Conservation (phyloP, 75 land plant genomes). For the Cupressus sempervirens region DNA sequence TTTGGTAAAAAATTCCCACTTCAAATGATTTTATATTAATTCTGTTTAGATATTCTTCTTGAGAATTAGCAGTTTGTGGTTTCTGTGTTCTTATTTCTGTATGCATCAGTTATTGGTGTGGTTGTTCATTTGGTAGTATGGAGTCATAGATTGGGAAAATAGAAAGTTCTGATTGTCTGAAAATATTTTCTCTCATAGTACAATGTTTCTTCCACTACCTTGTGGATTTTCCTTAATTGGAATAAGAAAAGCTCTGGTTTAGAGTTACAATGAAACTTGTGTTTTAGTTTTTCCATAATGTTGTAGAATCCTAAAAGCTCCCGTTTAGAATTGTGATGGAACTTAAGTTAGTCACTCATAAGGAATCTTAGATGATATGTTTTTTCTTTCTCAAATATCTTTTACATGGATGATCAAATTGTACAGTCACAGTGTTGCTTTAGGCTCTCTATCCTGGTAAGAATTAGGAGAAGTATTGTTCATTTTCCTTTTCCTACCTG, state of each 20-base stretch:
- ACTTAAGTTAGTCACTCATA: neutral
- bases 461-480: neutral
- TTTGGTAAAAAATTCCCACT: conserved; percentile 22
- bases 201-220: neutral
- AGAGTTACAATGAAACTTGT: neutral
- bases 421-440: neutral
- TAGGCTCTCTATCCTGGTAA: neutral
- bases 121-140: neutral
- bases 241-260: neutral
- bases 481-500: neutral
- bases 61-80: neutral
- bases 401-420: neutral
- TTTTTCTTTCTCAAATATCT: neutral
- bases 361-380: neutral
- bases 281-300: neutral
- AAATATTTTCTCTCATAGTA: neutral
- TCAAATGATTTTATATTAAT: neutral
- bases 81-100: neutral
- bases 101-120: neutral
- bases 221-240: neutral
- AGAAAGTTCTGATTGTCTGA: neutral
- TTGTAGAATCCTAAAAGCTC: no score
- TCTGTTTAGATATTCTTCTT: neutral
- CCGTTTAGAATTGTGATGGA: no score
- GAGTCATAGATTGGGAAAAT: neutral